phyloP scores from a whole-genome alignment of 2,329 filamentous ascomycete species.

The Colletotrichum brevisporum region DNA sequence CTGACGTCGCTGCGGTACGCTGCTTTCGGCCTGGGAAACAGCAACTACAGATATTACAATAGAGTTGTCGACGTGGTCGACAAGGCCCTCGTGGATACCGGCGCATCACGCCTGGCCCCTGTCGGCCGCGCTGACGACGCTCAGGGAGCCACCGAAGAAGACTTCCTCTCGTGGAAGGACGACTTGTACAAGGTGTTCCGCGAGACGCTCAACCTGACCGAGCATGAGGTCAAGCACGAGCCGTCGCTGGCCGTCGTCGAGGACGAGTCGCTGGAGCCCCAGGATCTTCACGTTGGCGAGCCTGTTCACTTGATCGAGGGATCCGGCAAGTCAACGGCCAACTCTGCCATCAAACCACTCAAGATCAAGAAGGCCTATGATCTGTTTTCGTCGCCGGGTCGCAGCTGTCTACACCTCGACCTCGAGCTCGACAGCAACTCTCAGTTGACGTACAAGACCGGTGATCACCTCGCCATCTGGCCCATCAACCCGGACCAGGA shows the following conservation, averaged over 20 bases:
- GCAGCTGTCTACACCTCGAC: conserved; percentile 49
- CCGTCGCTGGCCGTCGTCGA: conserved; percentile 43
- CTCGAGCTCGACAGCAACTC: conserved; percentile 52
- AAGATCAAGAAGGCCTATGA: conserved; percentile 43
- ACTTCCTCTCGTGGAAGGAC: conserved; percentile 54
- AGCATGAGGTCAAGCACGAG: conserved; percentile 44
- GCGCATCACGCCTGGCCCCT: conserved; percentile 47
- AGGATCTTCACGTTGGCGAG: conserved; percentile 44
- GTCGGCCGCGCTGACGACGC: conserved; percentile 52
- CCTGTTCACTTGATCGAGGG: conserved; percentile 36
- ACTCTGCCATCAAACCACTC: conserved; percentile 41
- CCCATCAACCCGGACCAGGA: conserved; percentile 56
- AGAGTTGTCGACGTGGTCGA: conserved; percentile 49
- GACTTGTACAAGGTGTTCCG: conserved; percentile 43
- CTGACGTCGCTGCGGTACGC: conserved; percentile 49
- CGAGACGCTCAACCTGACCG: conserved; percentile 42
- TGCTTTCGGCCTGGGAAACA: conserved; percentile 56
- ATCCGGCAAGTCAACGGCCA: conserved; percentile 30
- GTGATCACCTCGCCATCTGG: conserved; percentile 57
- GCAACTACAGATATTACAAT: conserved; percentile 56
- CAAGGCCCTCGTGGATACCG: conserved; percentile 43
- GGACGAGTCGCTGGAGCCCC: conserved; percentile 41
- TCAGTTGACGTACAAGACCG: conserved; percentile 54
- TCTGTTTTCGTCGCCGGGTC: conserved; percentile 43
- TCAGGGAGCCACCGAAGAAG: conserved; percentile 51